These are phyloP conservation scores for Pythium dissimile DNA, from an alignment of 352 stramenopile species.

Conservation along the genomic window DNA sequence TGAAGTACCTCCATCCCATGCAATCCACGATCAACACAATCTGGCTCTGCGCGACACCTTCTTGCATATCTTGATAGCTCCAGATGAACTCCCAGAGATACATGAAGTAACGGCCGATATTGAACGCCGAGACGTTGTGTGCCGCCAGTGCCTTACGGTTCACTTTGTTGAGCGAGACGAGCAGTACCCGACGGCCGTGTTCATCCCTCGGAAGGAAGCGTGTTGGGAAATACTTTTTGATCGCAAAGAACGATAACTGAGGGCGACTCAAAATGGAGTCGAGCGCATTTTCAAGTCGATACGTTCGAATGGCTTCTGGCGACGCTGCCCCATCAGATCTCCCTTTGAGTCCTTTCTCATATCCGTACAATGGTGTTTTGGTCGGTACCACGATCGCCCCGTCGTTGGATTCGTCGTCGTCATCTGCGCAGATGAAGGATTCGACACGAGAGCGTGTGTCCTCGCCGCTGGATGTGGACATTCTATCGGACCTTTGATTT, in stretches of 20 bases:
- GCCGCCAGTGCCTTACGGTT: constrained; percentile 17
- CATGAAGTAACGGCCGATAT: constrained; percentile 33
- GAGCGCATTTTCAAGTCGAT: constrained; percentile 35
- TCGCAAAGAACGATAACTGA: constrained; percentile 31
- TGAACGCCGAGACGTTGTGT: constrained; percentile 29
- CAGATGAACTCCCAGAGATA: constrained; percentile 51
- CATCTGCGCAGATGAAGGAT: constrained; percentile 5
- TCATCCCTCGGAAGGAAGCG: constrained; percentile 25
- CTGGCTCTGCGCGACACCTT: constrained; percentile 28
- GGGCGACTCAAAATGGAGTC: constrained; percentile 35
- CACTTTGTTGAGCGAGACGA: constrained; percentile 21
- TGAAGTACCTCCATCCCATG: constrained; percentile 23
- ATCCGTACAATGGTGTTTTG: constrained; percentile 1
- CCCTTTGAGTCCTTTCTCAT: not conserved
- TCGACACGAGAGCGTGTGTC: constrained; percentile 8
- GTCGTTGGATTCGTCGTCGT: constrained; percentile 9
- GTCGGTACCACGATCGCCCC: constrained; percentile 5
- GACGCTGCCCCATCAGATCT: not conserved
- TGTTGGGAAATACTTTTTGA: constrained; percentile 34
- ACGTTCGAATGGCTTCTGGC: constrained; percentile 19
- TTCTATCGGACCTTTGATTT: constrained; percentile 7
- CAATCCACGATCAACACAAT: constrained; percentile 33
- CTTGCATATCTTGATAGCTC: constrained; percentile 34
- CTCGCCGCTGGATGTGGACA: constrained; percentile 1
- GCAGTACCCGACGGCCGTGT: constrained; percentile 22